Percentiles rank a stretch among this genome's conserved stretches.
These are phyloP conservation scores for Immersiella caudata DNA, from an alignment of 495 filamentous ascomycete genomes.

Conservation along the genomic window DNA sequence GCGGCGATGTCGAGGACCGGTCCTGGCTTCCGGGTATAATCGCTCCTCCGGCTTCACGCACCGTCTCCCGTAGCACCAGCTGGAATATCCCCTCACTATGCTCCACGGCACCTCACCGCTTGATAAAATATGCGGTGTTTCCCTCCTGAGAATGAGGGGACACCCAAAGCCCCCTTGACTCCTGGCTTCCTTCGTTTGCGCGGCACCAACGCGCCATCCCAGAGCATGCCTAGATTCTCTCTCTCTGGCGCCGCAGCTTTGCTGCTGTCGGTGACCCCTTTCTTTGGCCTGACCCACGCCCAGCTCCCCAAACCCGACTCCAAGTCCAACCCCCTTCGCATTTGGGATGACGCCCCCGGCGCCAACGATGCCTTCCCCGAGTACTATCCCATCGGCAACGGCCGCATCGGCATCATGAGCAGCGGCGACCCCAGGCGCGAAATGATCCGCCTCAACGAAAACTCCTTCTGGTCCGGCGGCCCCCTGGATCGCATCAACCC, in stretches of 20 bases:
- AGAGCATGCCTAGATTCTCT: neutral
- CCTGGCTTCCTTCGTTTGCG: constrained; percentile 1
- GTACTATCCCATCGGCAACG: constrained; percentile 19
- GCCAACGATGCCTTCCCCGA: constrained; percentile 9
- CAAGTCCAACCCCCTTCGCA: constrained; percentile 10
- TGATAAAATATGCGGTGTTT: neutral
- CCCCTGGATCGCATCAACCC: constrained; percentile 8
- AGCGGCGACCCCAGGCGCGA: constrained; percentile 6
- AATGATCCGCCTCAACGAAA: constrained; percentile 13
- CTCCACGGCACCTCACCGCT: neutral
- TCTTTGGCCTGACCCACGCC: neutral
- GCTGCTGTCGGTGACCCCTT: neutral
- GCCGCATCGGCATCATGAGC: constrained; percentile 8
- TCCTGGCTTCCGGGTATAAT: neutral
- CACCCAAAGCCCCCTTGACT: neutral
- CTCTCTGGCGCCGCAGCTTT: neutral
- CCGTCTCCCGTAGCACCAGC: neutral
- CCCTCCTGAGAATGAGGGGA: neutral
- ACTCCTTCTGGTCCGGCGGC: constrained; percentile 13
- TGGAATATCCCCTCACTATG: neutral
- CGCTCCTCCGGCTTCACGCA: constrained; percentile 7
- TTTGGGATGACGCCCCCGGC: constrained; percentile 11
- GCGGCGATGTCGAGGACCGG: neutral
- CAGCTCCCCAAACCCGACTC: neutral
- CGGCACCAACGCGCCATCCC: neutral